Conservation (phyloP, 2,329 filamentous ascomycete genomes). For the Aschersonia sp. region DNA sequence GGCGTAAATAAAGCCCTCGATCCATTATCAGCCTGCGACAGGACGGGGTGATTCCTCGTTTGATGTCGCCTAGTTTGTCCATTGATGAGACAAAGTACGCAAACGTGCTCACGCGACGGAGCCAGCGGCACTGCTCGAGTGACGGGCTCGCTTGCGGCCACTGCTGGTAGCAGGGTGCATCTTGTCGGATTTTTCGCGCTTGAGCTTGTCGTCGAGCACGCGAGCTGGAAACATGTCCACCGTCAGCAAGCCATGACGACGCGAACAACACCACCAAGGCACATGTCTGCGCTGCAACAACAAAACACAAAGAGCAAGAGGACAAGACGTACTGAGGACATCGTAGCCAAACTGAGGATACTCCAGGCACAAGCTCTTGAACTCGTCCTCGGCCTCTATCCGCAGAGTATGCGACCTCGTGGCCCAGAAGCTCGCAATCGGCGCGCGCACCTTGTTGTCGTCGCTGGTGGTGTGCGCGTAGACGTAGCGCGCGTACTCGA, state of each 20-base stretch:
- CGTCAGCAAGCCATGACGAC: no score
- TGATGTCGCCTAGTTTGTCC: no score
- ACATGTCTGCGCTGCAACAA: no score
- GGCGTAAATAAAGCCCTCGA: no score
- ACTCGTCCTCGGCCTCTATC: constrained; percentile 74
- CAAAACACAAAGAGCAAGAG: not conserved
- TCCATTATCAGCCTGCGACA: no score
- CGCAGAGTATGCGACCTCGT: constrained; percentile 65
- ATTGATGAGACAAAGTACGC: no score
- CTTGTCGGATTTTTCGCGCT: constrained; percentile 46
- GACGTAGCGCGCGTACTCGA: constrained; percentile 81
- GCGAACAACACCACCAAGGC: no score
- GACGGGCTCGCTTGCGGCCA: constrained; percentile 40
- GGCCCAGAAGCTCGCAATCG: constrained; percentile 85
- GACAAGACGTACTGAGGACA: constrained; percentile 54
- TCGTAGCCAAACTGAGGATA: constrained; percentile 89
- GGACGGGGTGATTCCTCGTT: no score
- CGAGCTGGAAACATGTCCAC: constrained; percentile 29
- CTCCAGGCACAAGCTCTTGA: constrained; percentile 72
- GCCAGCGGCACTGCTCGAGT: constrained; percentile 24
- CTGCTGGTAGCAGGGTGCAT: constrained; percentile 34
- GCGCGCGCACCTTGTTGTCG: constrained; percentile 61
- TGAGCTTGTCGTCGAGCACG: constrained; percentile 52
- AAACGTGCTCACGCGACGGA: not conserved
- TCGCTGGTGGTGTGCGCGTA: constrained; percentile 60